Conservation (phyloP, 306 rosid species). For the Rosa chinensis region DNA sequence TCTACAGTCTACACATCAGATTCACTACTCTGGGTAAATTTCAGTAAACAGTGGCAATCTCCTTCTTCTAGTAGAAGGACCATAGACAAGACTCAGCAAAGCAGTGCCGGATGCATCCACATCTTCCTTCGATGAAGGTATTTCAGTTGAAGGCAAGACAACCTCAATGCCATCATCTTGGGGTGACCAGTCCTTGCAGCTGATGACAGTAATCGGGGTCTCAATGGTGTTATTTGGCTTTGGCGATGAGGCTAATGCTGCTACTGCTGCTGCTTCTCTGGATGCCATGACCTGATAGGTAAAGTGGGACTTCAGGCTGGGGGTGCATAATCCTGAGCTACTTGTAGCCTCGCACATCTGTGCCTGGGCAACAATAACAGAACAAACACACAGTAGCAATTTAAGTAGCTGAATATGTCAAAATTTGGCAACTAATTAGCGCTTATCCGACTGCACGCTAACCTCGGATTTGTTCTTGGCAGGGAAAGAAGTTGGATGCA, state of each 20-base stretch:
- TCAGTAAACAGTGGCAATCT: conserved; percentile 46
- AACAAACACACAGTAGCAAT: neutral
- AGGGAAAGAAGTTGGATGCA: conserved; percentile 35
- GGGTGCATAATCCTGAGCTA: conserved; percentile 22
- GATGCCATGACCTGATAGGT: conserved; percentile 19
- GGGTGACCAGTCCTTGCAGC: conserved; percentile 60
- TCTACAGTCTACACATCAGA: neutral
- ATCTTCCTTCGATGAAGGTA: conserved; percentile 44
- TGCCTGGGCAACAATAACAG: conserved; percentile 24
- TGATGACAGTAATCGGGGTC: conserved; percentile 1
- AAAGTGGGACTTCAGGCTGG: conserved; percentile 29
- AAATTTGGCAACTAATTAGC: neutral
- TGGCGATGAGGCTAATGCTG: conserved; percentile 9
- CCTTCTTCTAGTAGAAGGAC: conserved; percentile 20
- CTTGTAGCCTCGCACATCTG: conserved; percentile 28
- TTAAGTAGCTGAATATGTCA: neutral
- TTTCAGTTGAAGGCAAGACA: conserved; percentile 19
- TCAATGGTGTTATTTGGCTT: conserved; percentile 11
- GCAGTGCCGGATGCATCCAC: conserved; percentile 31
- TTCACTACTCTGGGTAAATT: conserved; percentile 25
- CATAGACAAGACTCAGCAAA: conserved; percentile 15
- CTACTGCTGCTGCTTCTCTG: conserved; percentile 3
- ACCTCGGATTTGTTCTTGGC: conserved; percentile 50
- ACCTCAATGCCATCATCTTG: conserved; percentile 60
- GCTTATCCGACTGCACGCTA: conserved; percentile 14